These are phyloP conservation scores for Asterophora lycoperdoides DNA, from an alignment of 768 basidiomycete genomes.

Conservation along the genomic window DNA sequence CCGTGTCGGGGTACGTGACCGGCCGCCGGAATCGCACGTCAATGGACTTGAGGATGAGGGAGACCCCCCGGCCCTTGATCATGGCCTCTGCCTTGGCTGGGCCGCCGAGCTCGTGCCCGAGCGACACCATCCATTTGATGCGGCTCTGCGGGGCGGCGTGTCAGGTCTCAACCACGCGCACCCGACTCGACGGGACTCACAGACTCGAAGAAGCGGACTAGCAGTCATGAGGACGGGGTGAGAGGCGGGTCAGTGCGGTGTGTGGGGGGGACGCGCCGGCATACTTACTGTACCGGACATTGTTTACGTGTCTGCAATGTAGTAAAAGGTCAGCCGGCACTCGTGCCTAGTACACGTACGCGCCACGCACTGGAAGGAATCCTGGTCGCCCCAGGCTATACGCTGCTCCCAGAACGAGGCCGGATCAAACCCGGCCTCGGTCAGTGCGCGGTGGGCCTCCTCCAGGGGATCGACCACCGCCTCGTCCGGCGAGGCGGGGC, in stretches of 20 bases:
- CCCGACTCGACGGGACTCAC: no score
- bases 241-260: neutral
- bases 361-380: constrained; percentile 61
- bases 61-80: constrained; percentile 61
- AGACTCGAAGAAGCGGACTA: constrained; percentile 70
- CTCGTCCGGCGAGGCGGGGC: constrained; percentile 54
- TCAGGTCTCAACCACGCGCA: no score
- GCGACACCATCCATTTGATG: constrained; percentile 58
- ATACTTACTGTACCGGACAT: constrained; percentile 71
- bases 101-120: constrained; percentile 61
- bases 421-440: constrained; percentile 50
- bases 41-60: constrained; percentile 70
- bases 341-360: neutral
- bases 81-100: constrained; percentile 50
- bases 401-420: constrained; percentile 72
- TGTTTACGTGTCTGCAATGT: constrained; percentile 65
- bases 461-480: constrained; percentile 21
- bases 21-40: constrained; percentile 64
- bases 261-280: constrained; percentile 17
- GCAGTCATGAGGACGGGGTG: neutral
- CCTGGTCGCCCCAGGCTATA: constrained; percentile 79
- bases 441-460: constrained; percentile 41
- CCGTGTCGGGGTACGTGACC: constrained; percentile 74
- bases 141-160: constrained; percentile 46
- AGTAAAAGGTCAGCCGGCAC: constrained; percentile 4